These are phyloP conservation scores for Agarophyton chilense DNA, from an alignment of 23 red algal species.

Conservation along the genomic window DNA sequence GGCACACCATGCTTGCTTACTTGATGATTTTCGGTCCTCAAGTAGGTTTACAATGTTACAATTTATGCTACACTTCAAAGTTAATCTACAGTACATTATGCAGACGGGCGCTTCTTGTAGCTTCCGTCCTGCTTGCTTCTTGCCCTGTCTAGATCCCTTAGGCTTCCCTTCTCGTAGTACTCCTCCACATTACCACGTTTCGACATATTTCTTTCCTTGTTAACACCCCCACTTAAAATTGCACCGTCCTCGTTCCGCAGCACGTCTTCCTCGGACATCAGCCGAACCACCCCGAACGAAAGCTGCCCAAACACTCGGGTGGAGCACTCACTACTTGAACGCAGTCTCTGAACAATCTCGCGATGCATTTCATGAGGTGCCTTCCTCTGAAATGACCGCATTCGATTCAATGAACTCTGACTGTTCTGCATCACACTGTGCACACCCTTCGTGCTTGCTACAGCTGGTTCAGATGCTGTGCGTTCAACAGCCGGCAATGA, in stretches of 20 bases:
- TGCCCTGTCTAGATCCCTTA: neutral
- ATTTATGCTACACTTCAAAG: neutral
- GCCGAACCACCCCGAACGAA: neutral
- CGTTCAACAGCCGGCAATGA: neutral
- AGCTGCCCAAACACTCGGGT: neutral
- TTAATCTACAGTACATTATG: neutral
- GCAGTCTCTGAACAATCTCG: neutral
- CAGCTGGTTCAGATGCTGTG: neutral
- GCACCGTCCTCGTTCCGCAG: conserved; percentile 4
- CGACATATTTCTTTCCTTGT: neutral
- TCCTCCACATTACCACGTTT: conserved; percentile 9
- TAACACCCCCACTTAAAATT: neutral
- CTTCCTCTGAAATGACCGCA: neutral
- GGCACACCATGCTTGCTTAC: neutral
- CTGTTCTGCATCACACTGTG: no score
- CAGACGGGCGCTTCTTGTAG: neutral
- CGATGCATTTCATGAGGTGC: conserved; percentile 19
- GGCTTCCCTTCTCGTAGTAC: conserved; percentile 16
- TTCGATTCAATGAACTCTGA: neutral
- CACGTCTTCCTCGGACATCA: conserved; percentile 2
- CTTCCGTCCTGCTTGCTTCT: neutral
- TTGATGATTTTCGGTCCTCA: no score
- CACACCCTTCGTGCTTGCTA: neutral
- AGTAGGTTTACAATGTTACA: no score
- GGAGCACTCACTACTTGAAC: neutral